Evolutionary conservation across 805 yeast species (phyloP).

Genomic region (Cyberlindnera subsufficiens): DNA sequence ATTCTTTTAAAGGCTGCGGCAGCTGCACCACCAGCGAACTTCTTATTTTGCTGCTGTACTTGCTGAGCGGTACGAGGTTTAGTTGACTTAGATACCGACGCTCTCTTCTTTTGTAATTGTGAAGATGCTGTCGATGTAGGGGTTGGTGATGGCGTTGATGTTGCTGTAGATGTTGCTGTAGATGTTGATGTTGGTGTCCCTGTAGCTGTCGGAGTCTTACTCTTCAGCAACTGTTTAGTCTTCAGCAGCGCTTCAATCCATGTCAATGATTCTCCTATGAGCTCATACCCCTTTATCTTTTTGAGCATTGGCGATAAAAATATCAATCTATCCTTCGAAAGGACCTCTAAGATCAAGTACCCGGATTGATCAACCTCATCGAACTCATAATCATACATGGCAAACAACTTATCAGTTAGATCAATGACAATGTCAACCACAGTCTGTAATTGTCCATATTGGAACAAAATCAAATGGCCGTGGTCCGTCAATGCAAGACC

Average conservation of each 20-base stretch:
- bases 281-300: conserved; percentile 14
- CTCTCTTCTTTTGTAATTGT: too few species aligned
- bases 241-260: conserved; percentile 70
- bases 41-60: conserved; percentile 18
- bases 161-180: neutral
- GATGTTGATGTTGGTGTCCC: conserved; percentile 5
- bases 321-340: conserved; percentile 50
- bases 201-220: neutral
- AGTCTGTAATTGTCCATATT: conserved; percentile 12
- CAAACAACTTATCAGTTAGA: conserved; percentile 47
- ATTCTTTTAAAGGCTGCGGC: conserved; percentile 26
- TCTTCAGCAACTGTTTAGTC: conserved; percentile 48
- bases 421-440: conserved; percentile 30
- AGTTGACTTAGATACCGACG: conserved; percentile 3
- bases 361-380: conserved; percentile 54
- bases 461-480: conserved; percentile 28
- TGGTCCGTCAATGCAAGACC: conserved; percentile 27
- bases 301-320: conserved; percentile 39
- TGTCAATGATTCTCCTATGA: conserved; percentile 38
- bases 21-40: conserved; percentile 29
- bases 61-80: conserved; percentile 7
- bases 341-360: conserved; percentile 57
- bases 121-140: too few species aligned
- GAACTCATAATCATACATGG: conserved; percentile 79
- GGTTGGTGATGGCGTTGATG: neutral